phyloP scores from a whole-genome alignment of 371 early-diverging fungal genomes.

The Cokeromyces recurvatus region DNA sequence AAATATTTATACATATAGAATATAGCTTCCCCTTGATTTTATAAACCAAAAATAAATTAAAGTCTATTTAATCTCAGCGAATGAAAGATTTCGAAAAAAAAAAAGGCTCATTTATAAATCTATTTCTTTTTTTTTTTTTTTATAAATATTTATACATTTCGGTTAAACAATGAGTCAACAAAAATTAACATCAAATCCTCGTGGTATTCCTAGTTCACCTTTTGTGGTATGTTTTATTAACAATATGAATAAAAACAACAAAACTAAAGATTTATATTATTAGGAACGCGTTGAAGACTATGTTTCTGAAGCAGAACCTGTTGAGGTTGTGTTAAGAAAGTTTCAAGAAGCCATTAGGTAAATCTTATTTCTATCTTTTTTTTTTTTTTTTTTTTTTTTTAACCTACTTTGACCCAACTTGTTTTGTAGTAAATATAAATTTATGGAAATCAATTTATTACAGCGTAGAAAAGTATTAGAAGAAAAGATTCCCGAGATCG shows the following conservation, averaged over 20 bases:
- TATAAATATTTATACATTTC: no score
- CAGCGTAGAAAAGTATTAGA: slow-evolving; percentile 81
- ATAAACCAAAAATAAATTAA: no score
- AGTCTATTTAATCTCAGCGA: no score
- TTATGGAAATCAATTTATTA: slow-evolving; percentile 89
- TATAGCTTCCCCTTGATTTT: no score
- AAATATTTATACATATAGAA: no score
- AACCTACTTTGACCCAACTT: no score
- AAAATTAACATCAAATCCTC: slow-evolving; percentile 74
- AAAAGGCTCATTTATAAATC: no score
- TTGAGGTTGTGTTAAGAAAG: slow-evolving; percentile 81
- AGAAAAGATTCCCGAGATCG: slow-evolving; percentile 94
- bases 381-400: no score
- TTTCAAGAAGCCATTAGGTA: slow-evolving; percentile 91
- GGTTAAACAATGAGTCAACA: slow-evolving; percentile 25
- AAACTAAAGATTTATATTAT: neutral
- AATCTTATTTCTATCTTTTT: neutral
- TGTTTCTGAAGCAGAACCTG: slow-evolving; percentile 64
- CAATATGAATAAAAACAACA: neutral
- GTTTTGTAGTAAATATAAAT: slow-evolving; percentile 85
- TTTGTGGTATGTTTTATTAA: slow-evolving; percentile 71
- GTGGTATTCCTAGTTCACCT: slow-evolving; percentile 94
- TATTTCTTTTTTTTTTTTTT: no score
- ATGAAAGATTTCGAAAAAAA: no score
- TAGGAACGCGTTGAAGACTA: slow-evolving; percentile 90